Base-by-base conservation (phyloP, 139 green algal genomes). In the Zygnema cylindricum region DNA sequence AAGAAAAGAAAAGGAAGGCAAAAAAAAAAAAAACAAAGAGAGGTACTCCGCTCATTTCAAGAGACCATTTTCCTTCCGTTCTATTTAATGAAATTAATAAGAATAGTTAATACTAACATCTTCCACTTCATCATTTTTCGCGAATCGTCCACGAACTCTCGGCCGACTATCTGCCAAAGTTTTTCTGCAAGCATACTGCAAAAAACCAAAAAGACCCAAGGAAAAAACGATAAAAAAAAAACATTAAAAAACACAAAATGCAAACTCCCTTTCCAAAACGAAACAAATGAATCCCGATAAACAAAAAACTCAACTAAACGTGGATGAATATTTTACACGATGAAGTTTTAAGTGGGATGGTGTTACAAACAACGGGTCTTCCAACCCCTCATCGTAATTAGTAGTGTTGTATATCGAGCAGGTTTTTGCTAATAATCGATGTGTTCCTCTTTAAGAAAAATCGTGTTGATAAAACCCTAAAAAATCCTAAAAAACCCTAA, bases 151-250 rank as follows among this genome's bases (percentile, higher is more conserved):
- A 2, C 94, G 86, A 76, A 97, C 93, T 11, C 95, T 91, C 1
- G 95, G 95, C 0, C 94, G 91, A 25, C 87, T 95, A 91, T 97
- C 95, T 0, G 95, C 95, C 76, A 97, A 83, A 1, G 94, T 95
- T 92, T 97, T 97, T n/a, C 95, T 91, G 85, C 95, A 97, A 86
- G 93, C 89, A 69, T 96, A 96, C 93, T 90, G 86, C 71, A 89
- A 39, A 38, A 54, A n/a, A 16, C 21, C 73, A 81, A 16, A 40
- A 22, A 22, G 22, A 40, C 73, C 16, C 21, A 81, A 25, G 57
- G 30, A 25, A 40, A n/a, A n/a, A n/a, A n/a, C n/a, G n/a, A n/a
- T n/a, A n/a, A n/a, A n/a, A n/a, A n/a, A n/a, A n/a, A n/a, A 22
- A 81, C 73, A 22, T 81, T 21, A 81, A 16, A 54, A 21, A 81